Conservation (phyloP, 805 yeast species). For the Alloascoidea africana region DNA sequence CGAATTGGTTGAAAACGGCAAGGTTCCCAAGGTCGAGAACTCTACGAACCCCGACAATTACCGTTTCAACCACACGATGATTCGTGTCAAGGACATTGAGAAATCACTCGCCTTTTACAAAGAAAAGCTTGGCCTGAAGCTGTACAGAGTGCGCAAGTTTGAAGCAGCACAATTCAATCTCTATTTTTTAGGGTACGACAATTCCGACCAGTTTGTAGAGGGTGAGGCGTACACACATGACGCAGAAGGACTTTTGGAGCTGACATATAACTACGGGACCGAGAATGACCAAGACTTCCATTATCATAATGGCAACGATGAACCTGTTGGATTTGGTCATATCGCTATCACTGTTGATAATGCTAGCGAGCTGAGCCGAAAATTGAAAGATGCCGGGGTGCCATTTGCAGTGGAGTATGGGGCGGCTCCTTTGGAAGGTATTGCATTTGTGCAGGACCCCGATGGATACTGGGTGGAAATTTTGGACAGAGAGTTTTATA, state of each 20-base stretch:
- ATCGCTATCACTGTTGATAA: slow-evolving; percentile 58
- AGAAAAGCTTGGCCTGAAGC: slow-evolving; percentile 67
- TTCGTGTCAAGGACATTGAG: slow-evolving; percentile 76
- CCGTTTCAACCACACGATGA: slow-evolving; percentile 80
- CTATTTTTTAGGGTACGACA: slow-evolving; percentile 66
- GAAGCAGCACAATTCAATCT: slow-evolving; percentile 68
- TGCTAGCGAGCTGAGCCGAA: slow-evolving; percentile 35
- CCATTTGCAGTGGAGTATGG: slow-evolving; percentile 45
- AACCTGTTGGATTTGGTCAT: slow-evolving; percentile 79
- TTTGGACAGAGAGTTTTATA: slow-evolving; percentile 24
- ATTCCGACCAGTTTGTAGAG: slow-evolving; percentile 14
- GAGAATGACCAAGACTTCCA: slow-evolving; percentile 60
- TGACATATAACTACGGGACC: slow-evolving; percentile 94
- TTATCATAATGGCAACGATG: slow-evolving; percentile 74
- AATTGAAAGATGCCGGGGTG: slow-evolving; percentile 25
- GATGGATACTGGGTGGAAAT: slow-evolving; percentile 83
- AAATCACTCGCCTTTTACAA: slow-evolving; percentile 66
- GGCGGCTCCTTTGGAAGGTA: slow-evolving; percentile 36
- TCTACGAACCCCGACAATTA: slow-evolving; percentile 22
- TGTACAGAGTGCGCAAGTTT: slow-evolving; percentile 39
- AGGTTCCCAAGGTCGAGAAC: slow-evolving; percentile 23
- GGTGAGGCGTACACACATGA: slow-evolving; percentile 8
- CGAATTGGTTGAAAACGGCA: slow-evolving; percentile 59
- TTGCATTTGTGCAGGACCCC: slow-evolving; percentile 76
- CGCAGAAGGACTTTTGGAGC: slow-evolving; percentile 65